Base-by-base conservation (phyloP, 176 grass and related monocot genomes). In the Eleusine coracana region DNA sequence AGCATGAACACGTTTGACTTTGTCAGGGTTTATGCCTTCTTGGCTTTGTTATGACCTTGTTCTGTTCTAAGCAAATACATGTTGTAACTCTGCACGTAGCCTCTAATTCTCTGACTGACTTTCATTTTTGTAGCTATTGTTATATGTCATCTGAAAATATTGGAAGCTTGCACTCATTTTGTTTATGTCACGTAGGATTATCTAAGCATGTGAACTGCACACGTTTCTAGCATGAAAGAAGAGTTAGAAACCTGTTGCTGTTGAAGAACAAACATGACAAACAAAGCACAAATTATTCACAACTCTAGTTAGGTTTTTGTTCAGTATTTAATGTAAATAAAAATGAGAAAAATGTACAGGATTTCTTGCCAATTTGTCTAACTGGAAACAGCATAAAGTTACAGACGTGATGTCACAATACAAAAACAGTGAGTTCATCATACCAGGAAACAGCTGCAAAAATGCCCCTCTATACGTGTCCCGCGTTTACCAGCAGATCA, bases 401-500 rank as follows among this genome's bases (percentile, higher is more conserved):
- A 72, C 77, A 80, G 45, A 41, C 48, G 48, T 50, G 28, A 58
- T 80, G 38, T 42, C 66, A 46, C 56, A 15, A 15, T 15, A 46
- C 71, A 58, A 79, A 71, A 78, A 29, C 55, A 60, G 64, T 7
- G 12, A 79, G 59, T 58, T 44, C 17, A 18, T 54, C 48, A 4
- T 50, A 50, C 13, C 2, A 50, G 13, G 55, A 55, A 70, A 70
- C 79, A 58, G 27, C 60, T 79, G 70, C 81, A 79, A 79, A 88
- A 68, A 73, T 64, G n/a, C 44, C 48, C 67, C 55, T 60, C 67
- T 73, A 70, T 78, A 73, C 21, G 74, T 88, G 64, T 78, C 86
- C 74, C 78, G 86, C 59, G 7, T 37, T 83, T 83, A 67, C 75
- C 28, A 66, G 77, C 42, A 34, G 38, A 79, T 79, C 63, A 58